Base-by-base conservation (phyloP, 257 asterid species). In the Thymus mandschuricus region DNA sequence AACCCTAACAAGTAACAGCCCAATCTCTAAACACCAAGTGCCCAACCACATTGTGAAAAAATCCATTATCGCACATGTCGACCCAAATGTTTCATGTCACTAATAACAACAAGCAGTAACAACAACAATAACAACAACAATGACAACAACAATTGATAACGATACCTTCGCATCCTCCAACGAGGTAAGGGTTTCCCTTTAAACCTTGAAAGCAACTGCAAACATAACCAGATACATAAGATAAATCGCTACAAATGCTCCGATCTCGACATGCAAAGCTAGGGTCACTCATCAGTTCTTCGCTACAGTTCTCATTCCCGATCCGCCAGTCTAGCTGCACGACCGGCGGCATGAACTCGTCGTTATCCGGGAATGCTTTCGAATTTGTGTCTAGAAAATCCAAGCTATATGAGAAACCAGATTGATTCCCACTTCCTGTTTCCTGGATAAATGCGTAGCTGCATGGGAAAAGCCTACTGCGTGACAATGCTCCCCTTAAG, bases 391-490 rank as follows among this genome's bases (percentile, higher is more conserved):
- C 6, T 13, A 50, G n/a, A 9, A 50, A 50, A 50, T 50, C 56
- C 28, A 50, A 50, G 28, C 5, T 2, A n/a, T 13, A 50, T 1
- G 56, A 50, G n/a, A 50, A 50, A 3, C 56, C 56, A 50, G 56
- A 50, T 50, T 50, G 28, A 50, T 50, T 50, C 29, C 8, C 10
- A 50, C 1, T n/a, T n/a, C 56, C 56, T 5, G 1, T 1, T 8
- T 50, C 56, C 56, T 50, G 28, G 29, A 50, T n/a, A 50, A 50
- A 50, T 27, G 56, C 56, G 28, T 50, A 50, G 56, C 56, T 50
- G 56, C 56, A 50, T 13, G 56, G 56, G 56, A 50, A 50, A 8
- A n/a, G 28, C 56, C 56, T 50, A 13, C 13, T 1, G 12, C 56
- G 56, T 50, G 0, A 27, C 56, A 50, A 50, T 50, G 29, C 28